Evolutionary conservation across 495 filamentous ascomycete species (phyloP), one percentile per base, ranked within the genome.

Genomic region (Lophiotrema nucula): DNA sequence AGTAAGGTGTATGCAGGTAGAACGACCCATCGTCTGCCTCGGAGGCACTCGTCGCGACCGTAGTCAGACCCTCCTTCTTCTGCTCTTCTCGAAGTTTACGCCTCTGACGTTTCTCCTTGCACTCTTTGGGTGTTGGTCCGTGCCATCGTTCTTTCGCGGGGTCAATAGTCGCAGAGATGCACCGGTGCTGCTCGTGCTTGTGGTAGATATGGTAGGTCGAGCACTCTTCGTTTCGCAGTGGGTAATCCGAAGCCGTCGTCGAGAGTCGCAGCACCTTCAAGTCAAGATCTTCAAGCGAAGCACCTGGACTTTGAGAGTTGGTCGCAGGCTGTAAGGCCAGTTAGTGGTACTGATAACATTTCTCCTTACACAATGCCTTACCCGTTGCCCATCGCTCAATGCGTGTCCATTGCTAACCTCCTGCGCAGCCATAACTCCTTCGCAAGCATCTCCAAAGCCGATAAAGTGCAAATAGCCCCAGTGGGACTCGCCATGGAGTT

Each of bases 1-100:
- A 22, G 35, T 58, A 50, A 3, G 65, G 65, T 1, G 35, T 23
- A 27, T 65, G 51, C 28, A 67, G 44, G 46, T 56, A 67, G 61
- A 54, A 67, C 2, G 47, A 19, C 27, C 51, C 49, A 26, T 55
- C 43, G 5, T 25, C 18, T 6, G 16, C 25, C 2, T 3, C 15
- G 25, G 22, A 24, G 4, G 31, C n/a, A 1, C 42, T 21, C 15
- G 43, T 18, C 24, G 24, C 3, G 21, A 13, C 18, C 16, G 42
- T 12, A 11, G n/a, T 19, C 8, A 25, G 43, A 4, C 35, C 15
- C 24, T 35, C 45, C 15, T 39, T 18, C 18, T 16, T 8, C 16
- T 49, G 19, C 2, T 4, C 31, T 3, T 2, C 35, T 31, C 15
- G 26, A 16, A 25, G 13, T 25, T 53, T 53, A 12, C 35, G 48